These are phyloP conservation scores for Berkeleyomyces basicola DNA, from an alignment of 2,329 filamentous ascomycete genomes.

Conservation along the genomic window DNA sequence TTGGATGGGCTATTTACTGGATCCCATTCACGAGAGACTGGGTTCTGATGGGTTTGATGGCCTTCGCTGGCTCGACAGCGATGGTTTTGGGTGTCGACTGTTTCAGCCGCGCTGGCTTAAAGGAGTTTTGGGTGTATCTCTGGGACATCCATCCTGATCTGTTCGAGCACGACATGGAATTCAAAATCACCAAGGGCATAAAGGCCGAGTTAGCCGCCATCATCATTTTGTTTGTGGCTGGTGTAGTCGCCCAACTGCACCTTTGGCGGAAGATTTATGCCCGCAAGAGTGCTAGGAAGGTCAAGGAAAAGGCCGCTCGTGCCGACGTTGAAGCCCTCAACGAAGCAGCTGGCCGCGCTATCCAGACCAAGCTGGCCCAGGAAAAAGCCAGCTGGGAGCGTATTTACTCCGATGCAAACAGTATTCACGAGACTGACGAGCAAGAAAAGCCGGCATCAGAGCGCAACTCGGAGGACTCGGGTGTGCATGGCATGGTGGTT, in stretches of 20 bases:
- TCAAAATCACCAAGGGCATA: slow-evolving; percentile 75
- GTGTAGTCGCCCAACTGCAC: slow-evolving; percentile 69
- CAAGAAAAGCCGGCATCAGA: background rate
- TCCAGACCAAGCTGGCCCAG: slow-evolving; percentile 44
- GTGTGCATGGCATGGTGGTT: slow-evolving; percentile 1
- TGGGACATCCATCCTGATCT: slow-evolving; percentile 68
- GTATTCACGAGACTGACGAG: slow-evolving; percentile 2
- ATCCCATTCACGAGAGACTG: slow-evolving; percentile 63
- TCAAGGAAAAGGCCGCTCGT: slow-evolving; percentile 32
- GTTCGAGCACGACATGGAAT: slow-evolving; percentile 60
- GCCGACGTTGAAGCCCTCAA: slow-evolving; percentile 46
- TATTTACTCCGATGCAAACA: slow-evolving; percentile 42
- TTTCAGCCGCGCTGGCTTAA: slow-evolving; percentile 74
- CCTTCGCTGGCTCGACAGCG: slow-evolving; percentile 67
- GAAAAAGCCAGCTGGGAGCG: slow-evolving; percentile 61
- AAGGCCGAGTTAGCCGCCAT: slow-evolving; percentile 68
- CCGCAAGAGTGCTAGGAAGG: slow-evolving; percentile 36
- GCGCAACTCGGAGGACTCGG: slow-evolving; percentile 7
- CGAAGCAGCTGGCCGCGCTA: slow-evolving; percentile 48
- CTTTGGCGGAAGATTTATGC: slow-evolving; percentile 69
- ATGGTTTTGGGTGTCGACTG: slow-evolving; percentile 77
- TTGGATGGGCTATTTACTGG: slow-evolving; percentile 58
- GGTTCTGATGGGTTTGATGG: slow-evolving; percentile 56
- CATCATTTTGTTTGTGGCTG: slow-evolving; percentile 56
- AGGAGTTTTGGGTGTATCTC: slow-evolving; percentile 90